Conservation (phyloP, 306 rosid genomes). For the Acacia melanoxylon region DNA sequence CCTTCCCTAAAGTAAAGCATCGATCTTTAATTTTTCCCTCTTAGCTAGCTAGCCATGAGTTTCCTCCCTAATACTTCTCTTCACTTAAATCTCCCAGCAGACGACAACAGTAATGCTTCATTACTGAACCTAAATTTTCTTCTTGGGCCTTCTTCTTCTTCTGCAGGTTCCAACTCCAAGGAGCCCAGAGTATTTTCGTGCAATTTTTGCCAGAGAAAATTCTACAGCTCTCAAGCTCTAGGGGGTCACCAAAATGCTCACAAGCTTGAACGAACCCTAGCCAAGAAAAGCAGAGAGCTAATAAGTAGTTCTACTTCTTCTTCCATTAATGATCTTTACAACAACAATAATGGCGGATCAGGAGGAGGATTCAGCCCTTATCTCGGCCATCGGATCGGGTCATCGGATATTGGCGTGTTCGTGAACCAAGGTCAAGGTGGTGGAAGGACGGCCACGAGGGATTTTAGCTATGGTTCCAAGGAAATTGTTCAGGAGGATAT, state of each 20-base stretch:
- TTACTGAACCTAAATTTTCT: slow-evolving; percentile 59
- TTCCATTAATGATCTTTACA: slow-evolving; percentile 25
- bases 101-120: slow-evolving; percentile 9
- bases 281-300: slow-evolving; percentile 80
- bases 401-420: slow-evolving; percentile 4
- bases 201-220: slow-evolving; percentile 86
- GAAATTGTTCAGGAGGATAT: slow-evolving; percentile 67
- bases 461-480: slow-evolving; percentile 30
- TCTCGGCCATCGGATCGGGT: neutral
- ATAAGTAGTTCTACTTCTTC: slow-evolving; percentile 43
- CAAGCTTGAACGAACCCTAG: slow-evolving; percentile 81
- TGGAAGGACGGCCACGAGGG: slow-evolving; percentile 26
- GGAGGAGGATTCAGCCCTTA: slow-evolving; percentile 20
- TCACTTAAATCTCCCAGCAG: slow-evolving; percentile 42
- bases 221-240: slow-evolving; percentile 84
- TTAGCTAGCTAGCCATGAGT: slow-evolving; percentile 42
- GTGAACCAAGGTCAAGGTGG: slow-evolving; percentile 29
- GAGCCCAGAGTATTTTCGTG: slow-evolving; percentile 72
- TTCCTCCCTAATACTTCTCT: slow-evolving; percentile 58
- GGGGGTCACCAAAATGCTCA: slow-evolving; percentile 98
- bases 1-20: neutral
- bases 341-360: neutral
- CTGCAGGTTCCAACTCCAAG: slow-evolving; percentile 22
- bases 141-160: slow-evolving; percentile 55
- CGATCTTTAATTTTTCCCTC: neutral